Conservation (phyloP, 2,329 filamentous ascomycete genomes). For the Colletotrichum gigasporum region DNA sequence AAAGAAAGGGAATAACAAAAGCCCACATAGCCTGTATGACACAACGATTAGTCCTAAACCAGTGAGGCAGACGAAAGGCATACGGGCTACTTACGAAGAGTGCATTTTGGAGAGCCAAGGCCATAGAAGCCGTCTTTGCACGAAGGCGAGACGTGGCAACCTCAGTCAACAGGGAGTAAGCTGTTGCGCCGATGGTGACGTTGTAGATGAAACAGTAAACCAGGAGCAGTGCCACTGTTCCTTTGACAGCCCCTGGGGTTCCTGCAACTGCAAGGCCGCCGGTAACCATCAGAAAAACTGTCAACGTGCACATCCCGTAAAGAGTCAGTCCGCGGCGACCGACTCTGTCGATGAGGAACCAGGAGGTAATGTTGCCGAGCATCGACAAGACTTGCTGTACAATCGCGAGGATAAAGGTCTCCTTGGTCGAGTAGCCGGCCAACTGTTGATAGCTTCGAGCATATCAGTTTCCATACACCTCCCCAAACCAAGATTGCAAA, state of each 20-base stretch:
- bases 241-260: constrained; percentile 34
- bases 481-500: too few relatives aligned
- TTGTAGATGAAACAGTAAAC: constrained; percentile 50
- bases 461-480: too few relatives aligned
- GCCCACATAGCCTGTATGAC: constrained; percentile 25
- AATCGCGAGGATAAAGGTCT: constrained; percentile 49
- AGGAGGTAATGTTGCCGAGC: constrained; percentile 43
- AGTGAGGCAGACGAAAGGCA: background rate
- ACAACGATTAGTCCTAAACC: background rate
- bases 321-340: constrained; percentile 42
- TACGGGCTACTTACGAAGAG: constrained; percentile 9
- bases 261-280: constrained; percentile 39
- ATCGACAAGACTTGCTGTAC: constrained; percentile 36
- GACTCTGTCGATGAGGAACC: constrained; percentile 42
- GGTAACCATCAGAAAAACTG: constrained; percentile 40
- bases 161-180: constrained; percentile 48
- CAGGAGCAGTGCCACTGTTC: constrained; percentile 45
- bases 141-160: constrained; percentile 47
- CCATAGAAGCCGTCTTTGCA: constrained; percentile 50
- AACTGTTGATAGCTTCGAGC: constrained; percentile 52
- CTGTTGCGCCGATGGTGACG: constrained; percentile 49
- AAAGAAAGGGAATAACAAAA: constrained; percentile 40
- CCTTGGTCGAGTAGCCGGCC: constrained; percentile 46
- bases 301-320: constrained; percentile 42
- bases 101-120: constrained; percentile 47